Percentiles rank a stretch among this genome's conserved stretches.
phyloP scores from a whole-genome alignment of 2,329 filamentous ascomycete genomes.

The Fusarium sp. region DNA sequence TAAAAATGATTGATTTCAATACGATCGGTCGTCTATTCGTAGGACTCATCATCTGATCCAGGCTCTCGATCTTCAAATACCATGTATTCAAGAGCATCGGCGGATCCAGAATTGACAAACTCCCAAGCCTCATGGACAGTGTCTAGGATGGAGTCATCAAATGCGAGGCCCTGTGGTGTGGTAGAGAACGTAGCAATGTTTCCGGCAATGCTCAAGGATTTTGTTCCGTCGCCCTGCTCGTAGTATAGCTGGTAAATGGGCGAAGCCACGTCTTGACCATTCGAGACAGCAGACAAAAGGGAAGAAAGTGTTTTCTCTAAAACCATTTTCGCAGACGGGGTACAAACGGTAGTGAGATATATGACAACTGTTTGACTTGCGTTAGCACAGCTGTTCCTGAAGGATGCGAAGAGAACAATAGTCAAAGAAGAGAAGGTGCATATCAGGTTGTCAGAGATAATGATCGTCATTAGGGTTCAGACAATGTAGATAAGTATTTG shows the following conservation, averaged over 20 bases:
- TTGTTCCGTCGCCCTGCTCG: slow-evolving; percentile 58
- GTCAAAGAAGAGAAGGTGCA: slow-evolving; percentile 48
- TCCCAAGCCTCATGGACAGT: slow-evolving; percentile 78
- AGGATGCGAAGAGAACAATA: slow-evolving; percentile 8
- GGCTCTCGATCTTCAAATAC: slow-evolving; percentile 80
- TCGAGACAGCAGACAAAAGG: slow-evolving; percentile 53
- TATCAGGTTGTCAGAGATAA: slow-evolving; percentile 91
- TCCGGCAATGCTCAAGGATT: slow-evolving; percentile 50
- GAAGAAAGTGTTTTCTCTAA: slow-evolving; percentile 56
- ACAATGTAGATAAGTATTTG: slow-evolving; percentile 99
- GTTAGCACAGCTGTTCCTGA: slow-evolving; percentile 48
- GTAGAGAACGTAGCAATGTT: slow-evolving; percentile 67
- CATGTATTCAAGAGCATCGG: slow-evolving; percentile 70
- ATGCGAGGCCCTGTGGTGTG: slow-evolving; percentile 72
- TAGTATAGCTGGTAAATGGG: slow-evolving; percentile 66
- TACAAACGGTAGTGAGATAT: slow-evolving; percentile 53
- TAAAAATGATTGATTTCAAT: slow-evolving; percentile 6
- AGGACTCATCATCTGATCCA: slow-evolving; percentile 67
- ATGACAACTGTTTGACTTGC: slow-evolving; percentile 46
- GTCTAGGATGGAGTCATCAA: slow-evolving; percentile 77
- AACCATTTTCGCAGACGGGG: slow-evolving; percentile 49
- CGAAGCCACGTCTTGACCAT: slow-evolving; percentile 45
- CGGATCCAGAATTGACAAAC: slow-evolving; percentile 65
- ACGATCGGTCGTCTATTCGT: slow-evolving; percentile 50
- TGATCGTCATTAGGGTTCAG: slow-evolving; percentile 91